These are phyloP conservation scores for Ganoderma resinaceum DNA, from an alignment of 1,284 basidiomycete genomes.

Conservation along the genomic window DNA sequence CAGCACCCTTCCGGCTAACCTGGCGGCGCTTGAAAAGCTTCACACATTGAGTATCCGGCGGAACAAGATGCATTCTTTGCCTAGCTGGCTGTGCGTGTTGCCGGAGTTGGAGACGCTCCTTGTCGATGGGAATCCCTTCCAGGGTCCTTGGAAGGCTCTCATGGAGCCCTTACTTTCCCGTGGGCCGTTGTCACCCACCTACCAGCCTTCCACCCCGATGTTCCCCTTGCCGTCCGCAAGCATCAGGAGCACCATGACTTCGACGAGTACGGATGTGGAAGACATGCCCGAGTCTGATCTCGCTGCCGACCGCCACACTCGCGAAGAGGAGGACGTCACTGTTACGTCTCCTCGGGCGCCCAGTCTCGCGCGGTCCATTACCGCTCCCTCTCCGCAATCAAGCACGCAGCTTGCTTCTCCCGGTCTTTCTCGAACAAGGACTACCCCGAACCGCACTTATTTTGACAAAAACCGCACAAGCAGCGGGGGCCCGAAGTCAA, in stretches of 20 bases:
- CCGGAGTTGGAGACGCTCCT: constrained; percentile 85
- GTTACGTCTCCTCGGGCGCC: constrained; percentile 66
- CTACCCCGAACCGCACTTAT: constrained; percentile 71
- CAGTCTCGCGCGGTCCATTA: constrained; percentile 55
- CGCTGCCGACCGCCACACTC: constrained; percentile 29
- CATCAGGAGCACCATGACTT: constrained; percentile 46
- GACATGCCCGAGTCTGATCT: constrained; percentile 57
- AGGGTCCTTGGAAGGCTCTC: constrained; percentile 89
- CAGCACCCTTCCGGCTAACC: constrained; percentile 71
- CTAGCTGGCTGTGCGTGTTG: constrained; percentile 92
- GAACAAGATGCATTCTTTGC: constrained; percentile 90
- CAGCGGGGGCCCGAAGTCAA: constrained; percentile 32
- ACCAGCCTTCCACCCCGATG: constrained; percentile 70
- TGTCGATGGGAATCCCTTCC: constrained; percentile 94
- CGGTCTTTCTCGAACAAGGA: constrained; percentile 69
- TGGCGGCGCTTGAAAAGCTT: constrained; percentile 74
- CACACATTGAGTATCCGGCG: constrained; percentile 89
- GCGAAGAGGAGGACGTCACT: constrained; percentile 70
- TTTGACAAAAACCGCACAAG: constrained; percentile 54
- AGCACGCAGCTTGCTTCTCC: constrained; percentile 41
- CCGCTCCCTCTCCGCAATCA: constrained; percentile 46
- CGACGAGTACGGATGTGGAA: constrained; percentile 56
- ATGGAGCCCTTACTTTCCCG: constrained; percentile 82
- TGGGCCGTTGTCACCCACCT: constrained; percentile 62
- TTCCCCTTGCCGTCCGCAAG: constrained; percentile 59